Evolutionary conservation across 2,329 filamentous ascomycete species (phyloP).

Genomic region (Ascochyta clinopodiicola): DNA sequence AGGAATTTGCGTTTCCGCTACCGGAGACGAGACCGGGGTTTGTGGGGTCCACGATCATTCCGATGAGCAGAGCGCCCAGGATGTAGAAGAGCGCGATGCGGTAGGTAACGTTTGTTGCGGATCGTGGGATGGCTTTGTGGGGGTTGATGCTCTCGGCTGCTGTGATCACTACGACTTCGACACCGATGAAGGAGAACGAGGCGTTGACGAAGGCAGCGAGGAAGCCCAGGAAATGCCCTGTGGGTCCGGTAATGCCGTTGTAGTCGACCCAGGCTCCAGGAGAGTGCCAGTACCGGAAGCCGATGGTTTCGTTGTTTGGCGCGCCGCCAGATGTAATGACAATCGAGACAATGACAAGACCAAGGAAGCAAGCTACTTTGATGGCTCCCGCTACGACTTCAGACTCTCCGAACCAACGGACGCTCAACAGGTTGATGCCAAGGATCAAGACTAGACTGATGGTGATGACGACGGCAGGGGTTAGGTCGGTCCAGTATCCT

Average conservation of each 20-base stretch:
- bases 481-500: conserved; percentile 54
- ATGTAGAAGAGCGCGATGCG: conserved; percentile 54
- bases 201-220: conserved; percentile 59
- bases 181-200: conserved; percentile 47
- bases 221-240: conserved; percentile 62
- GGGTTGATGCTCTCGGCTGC: conserved; percentile 71
- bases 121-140: conserved; percentile 69
- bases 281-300: conserved; percentile 71
- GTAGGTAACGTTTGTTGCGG: conserved; percentile 54
- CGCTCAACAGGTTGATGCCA: conserved; percentile 59
- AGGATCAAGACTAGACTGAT: conserved; percentile 61
- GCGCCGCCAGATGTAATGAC: conserved; percentile 50
- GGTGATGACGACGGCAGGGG: conserved; percentile 61
- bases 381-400: conserved; percentile 54
- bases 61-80: conserved; percentile 59
- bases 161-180: conserved; percentile 67
- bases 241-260: conserved; percentile 59
- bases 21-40: conserved; percentile 45
- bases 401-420: conserved; percentile 58
- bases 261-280: conserved; percentile 72
- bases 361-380: conserved; percentile 48
- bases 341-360: conserved; percentile 30
- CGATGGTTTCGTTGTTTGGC: conserved; percentile 63
- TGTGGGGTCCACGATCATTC: conserved; percentile 61
- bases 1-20: conserved; percentile 48